Percentiles rank a stretch among this genome's conserved stretches.
phyloP scores from a whole-genome alignment of 2,329 filamentous ascomycete genomes.

The Apiospora kogelbergensis region DNA sequence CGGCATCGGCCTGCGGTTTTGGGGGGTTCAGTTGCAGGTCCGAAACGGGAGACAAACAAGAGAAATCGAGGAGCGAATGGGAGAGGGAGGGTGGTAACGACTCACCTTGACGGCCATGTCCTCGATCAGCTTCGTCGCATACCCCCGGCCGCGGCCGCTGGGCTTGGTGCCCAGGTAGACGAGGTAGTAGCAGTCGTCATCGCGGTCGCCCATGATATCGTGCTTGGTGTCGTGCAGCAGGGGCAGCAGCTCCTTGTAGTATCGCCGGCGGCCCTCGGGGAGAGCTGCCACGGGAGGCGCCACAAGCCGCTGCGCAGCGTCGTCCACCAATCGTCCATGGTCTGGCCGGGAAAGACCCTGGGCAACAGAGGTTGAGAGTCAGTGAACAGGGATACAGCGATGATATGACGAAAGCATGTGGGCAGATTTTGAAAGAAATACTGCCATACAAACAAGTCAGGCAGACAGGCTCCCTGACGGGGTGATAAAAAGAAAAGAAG shows the following conservation, averaged over 20 bases:
- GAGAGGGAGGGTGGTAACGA: neutral
- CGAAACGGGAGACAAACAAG: neutral
- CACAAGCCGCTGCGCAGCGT: slow-evolving; percentile 74
- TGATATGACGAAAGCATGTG: too few relatives aligned
- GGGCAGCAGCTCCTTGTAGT: slow-evolving; percentile 76
- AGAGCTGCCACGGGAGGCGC: slow-evolving; percentile 74
- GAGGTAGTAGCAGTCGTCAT: slow-evolving; percentile 74
- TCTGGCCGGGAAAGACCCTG: slow-evolving; percentile 72
- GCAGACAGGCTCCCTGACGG: too few relatives aligned
- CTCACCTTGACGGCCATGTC: slow-evolving; percentile 64
- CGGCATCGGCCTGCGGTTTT: slow-evolving; percentile 59
- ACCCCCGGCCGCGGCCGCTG: slow-evolving; percentile 68
- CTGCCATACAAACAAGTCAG: too few relatives aligned
- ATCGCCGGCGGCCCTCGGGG: slow-evolving; percentile 70
- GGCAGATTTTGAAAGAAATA: too few relatives aligned
- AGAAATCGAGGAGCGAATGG: neutral
- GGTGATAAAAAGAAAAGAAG: too few relatives aligned
- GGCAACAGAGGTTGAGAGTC: neutral
- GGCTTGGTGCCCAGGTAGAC: slow-evolving; percentile 80
- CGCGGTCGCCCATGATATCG: slow-evolving; percentile 65
- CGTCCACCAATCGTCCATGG: slow-evolving; percentile 69
- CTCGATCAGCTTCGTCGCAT: slow-evolving; percentile 69
- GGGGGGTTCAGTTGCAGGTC: neutral
- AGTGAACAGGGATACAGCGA: too few relatives aligned
- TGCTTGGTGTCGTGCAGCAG: slow-evolving; percentile 72